Evolutionary conservation across 148 eudicot genomes (phyloP).

Genomic region (Pouteria glomerata): DNA sequence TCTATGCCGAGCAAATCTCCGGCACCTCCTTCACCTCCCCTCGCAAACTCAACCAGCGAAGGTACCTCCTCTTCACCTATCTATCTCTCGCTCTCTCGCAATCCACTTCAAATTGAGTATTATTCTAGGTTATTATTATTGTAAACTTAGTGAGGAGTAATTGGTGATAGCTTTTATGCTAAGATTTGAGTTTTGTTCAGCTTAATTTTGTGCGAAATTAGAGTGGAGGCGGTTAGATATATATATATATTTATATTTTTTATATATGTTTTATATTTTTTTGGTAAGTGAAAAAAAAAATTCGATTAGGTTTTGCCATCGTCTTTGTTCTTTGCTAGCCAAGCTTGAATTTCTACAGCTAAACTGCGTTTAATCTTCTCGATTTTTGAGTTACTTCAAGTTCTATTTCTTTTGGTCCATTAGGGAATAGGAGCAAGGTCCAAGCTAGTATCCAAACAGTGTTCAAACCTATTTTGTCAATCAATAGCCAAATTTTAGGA

Average conservation of each 20-base stretch:
- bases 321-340: not conserved
- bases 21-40: slow-evolving; percentile 97
- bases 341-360: not conserved
- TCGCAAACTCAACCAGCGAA: slow-evolving; percentile 70
- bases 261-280: too few species aligned
- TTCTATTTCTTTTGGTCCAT: not conserved
- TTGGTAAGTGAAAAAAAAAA: too few species aligned
- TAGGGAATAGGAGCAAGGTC: not conserved
- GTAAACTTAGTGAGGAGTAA: not conserved
- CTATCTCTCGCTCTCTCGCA: too few species aligned
- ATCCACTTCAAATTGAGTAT: not conserved
- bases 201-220: not conserved
- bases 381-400: not conserved
- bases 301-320: not conserved
- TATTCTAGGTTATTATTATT: not conserved
- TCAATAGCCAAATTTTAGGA: too few species aligned
- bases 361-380: not conserved
- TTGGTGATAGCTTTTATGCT: too few species aligned
- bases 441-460: too few species aligned
- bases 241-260: too few species aligned
- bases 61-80: slow-evolving; percentile 37
- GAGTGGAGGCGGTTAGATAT: too few species aligned
- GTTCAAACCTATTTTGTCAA: too few species aligned
- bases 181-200: not conserved
- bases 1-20: slow-evolving; percentile 94